Base-by-base conservation (phyloP, 371 early-diverging fungal genomes). In the Lichtheimia ramosa region DNA sequence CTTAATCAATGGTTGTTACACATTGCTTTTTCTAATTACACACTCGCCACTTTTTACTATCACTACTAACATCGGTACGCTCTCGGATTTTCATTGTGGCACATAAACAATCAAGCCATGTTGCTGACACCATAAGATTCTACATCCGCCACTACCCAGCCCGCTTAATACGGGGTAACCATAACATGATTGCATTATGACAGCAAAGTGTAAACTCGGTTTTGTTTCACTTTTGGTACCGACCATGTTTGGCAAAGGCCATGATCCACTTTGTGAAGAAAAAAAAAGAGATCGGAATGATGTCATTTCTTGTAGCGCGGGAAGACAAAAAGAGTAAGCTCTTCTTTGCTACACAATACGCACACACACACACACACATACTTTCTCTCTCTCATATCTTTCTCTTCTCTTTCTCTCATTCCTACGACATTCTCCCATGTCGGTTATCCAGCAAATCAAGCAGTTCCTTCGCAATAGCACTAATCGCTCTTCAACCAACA, bases 361-460 rank as follows among this genome's bases (percentile, higher is more conserved):
- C 24, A 23, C 28, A 40, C 46, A 46, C 46, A 6, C n/a, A 52
- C 8, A 34, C 52, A 28, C 27, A 28, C 28, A 1, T 14, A 52
- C 16, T 28, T 1, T n/a, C 14, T 52, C 28, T 52, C n/a, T 27
- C 8, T 56, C 39, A 12, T 46, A 12, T 56, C 46, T 23, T 56
- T 24, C 18, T 21, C 5, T 43, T 24, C 24, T 14, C 18, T 5
- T n/a, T 18, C 46, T 24, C n/a, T n/a, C n/a, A n/a, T n/a, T n/a
- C n/a, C n/a, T n/a, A 2, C 56, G 8, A 15, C 55, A 39, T 55
- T 42, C 5, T 55, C 18, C 56, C 42, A 41, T 51, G 58, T 50
- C 58, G 13, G 60, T 60, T 6, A 48, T 60, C 40, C 39, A 52
- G 6, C 62, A 61, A 55, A 46, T 61, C 3, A 61, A 61, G 41